phyloP scores from a whole-genome alignment of 495 filamentous ascomycete genomes.

The Cercophora newfieldiana region DNA sequence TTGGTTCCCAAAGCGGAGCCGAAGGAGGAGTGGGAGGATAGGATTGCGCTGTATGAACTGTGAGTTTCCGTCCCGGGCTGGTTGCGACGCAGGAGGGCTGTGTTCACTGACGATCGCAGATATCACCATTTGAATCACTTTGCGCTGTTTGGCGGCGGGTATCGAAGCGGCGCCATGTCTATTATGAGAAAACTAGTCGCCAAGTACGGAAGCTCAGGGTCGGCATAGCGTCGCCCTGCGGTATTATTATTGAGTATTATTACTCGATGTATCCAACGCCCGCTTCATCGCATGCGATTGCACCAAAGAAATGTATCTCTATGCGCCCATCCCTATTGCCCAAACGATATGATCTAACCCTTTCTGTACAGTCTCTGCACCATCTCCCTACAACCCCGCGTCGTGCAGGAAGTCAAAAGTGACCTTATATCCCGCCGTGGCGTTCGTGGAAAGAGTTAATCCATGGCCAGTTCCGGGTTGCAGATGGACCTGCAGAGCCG shows the following conservation, averaged over 20 bases:
- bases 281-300: not conserved
- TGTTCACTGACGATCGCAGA: slow-evolving; percentile 39
- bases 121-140: slow-evolving; percentile 92
- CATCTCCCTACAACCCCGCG: slow-evolving; percentile 33
- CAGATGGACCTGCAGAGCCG: slow-evolving; percentile 27
- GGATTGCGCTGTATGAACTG: slow-evolving; percentile 78
- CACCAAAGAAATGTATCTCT: no score
- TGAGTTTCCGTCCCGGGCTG: slow-evolving; percentile 45
- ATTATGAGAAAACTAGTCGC: slow-evolving; percentile 70
- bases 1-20: slow-evolving; percentile 79
- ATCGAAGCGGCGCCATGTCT: slow-evolving; percentile 67
- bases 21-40: slow-evolving; percentile 78
- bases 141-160: slow-evolving; percentile 79
- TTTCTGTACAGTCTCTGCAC: no score
- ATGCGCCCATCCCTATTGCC: not conserved
- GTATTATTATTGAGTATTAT: not conserved
- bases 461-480: slow-evolving; percentile 40
- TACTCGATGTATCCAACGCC: not conserved
- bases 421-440: slow-evolving; percentile 34
- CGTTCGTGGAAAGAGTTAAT: slow-evolving; percentile 36
- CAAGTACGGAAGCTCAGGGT: slow-evolving; percentile 55
- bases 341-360: not conserved
- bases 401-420: slow-evolving; percentile 33
- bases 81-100: not conserved
- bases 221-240: not conserved